Conservation (phyloP, 768 basidiomycete genomes). For the Hortiboletus flavorubellus region DNA sequence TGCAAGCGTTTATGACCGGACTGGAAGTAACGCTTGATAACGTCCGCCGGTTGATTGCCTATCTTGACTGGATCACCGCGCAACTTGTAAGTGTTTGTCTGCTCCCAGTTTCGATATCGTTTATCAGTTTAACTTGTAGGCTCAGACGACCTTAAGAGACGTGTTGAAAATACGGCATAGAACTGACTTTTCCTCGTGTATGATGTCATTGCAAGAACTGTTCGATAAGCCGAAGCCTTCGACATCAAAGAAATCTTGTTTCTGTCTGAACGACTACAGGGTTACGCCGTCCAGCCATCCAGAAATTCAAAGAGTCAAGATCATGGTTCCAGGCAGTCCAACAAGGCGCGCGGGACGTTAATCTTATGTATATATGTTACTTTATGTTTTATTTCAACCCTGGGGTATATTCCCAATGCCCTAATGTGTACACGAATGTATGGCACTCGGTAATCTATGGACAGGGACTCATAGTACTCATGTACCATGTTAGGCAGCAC, state of each 20-base stretch:
- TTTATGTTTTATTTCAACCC: conserved; percentile 6
- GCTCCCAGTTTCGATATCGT: neutral
- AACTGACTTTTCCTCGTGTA: conserved; percentile 15
- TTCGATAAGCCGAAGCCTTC: conserved; percentile 16
- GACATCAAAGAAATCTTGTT: conserved; percentile 6
- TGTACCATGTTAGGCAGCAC: neutral
- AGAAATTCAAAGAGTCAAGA: conserved; percentile 8
- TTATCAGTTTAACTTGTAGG: conserved; percentile 15
- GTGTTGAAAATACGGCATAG: conserved; percentile 1
- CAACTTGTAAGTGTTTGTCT: conserved; percentile 18
- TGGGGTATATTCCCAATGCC: conserved; percentile 9
- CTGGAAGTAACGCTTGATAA: conserved; percentile 22
- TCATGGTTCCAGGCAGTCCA: conserved; percentile 21
- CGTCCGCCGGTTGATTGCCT: conserved; percentile 17
- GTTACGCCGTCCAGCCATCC: neutral
- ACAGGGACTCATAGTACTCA: neutral
- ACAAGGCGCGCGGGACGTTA: conserved; percentile 18
- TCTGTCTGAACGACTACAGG: conserved; percentile 1
- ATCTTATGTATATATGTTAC: conserved; percentile 12
- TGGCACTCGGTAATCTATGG: neutral
- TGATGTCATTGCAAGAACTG: conserved; percentile 18
- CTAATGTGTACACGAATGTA: conserved; percentile 16
- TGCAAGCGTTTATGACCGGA: conserved; percentile 15
- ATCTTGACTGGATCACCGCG: conserved; percentile 30
- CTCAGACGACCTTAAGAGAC: conserved; percentile 16